Percentiles rank a stretch among this genome's conserved stretches.
Conservation (phyloP, 2,329 filamentous ascomycete genomes). For the Sclerotinia spermophila region DNA sequence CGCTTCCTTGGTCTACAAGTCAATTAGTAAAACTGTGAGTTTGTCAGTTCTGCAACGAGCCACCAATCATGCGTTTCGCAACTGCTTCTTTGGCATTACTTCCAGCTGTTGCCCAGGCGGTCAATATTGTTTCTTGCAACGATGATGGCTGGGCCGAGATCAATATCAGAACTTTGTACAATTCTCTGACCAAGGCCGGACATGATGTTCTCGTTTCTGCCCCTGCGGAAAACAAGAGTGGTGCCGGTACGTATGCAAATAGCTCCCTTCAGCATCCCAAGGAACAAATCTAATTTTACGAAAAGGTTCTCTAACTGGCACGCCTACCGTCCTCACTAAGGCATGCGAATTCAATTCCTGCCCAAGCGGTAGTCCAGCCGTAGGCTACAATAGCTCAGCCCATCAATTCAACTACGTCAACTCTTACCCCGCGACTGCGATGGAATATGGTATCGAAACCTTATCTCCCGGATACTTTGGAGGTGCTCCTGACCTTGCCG, state of each 20-base stretch:
- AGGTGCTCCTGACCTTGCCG: slow-evolving; percentile 7
- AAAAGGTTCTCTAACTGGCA: neutral
- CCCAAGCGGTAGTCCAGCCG: slow-evolving; percentile 8
- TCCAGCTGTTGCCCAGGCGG: neutral
- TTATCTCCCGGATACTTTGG: slow-evolving; percentile 3
- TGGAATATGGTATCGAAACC: neutral
- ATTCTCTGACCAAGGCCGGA: neutral
- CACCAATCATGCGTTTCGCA: slow-evolving; percentile 6
- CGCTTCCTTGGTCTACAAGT: neutral
- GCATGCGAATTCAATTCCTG: slow-evolving; percentile 10
- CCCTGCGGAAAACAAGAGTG: slow-evolving; percentile 3
- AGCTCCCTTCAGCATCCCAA: neutral
- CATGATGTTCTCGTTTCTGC: slow-evolving; percentile 13
- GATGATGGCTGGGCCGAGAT: slow-evolving; percentile 10
- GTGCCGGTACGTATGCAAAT: slow-evolving; percentile 1
- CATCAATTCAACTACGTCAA: slow-evolving; percentile 15
- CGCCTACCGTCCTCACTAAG: neutral
- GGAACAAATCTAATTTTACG: neutral
- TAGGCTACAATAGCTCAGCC: slow-evolving; percentile 3
- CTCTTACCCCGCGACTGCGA: neutral
- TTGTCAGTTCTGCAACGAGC: neutral
- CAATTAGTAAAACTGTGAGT: neutral
- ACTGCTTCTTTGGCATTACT: slow-evolving; percentile 6
- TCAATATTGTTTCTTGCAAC: neutral
- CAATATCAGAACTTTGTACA: slow-evolving; percentile 5